Evolutionary conservation across 169 alveolate species (phyloP).

Genomic region (Cryptosporidium meleagridis): DNA sequence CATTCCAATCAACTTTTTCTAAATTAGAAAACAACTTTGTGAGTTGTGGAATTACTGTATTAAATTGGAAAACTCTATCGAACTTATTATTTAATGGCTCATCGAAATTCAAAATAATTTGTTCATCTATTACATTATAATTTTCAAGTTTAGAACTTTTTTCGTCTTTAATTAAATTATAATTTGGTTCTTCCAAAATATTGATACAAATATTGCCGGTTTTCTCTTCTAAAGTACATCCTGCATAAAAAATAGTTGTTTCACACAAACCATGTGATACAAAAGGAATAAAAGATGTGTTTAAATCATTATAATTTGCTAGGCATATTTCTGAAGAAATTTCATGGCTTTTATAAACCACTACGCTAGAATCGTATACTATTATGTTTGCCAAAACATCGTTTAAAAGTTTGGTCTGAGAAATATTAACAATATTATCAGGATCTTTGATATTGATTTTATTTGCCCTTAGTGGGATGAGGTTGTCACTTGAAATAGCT

Average conservation of each 20-base stretch:
- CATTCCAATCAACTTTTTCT: conserved; percentile 6
- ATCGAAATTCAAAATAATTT: neutral
- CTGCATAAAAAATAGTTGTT: conserved; percentile 8
- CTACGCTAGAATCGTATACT: neutral
- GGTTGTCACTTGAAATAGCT: conserved; percentile 11
- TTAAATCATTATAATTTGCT: neutral
- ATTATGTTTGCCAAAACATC: neutral
- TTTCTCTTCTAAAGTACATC: neutral
- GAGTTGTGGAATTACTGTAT: neutral
- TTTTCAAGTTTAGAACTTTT: neutral
- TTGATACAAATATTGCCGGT: neutral
- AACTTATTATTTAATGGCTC: neutral
- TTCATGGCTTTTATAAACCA: neutral
- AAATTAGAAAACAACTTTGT: conserved; percentile 6
- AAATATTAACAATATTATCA: conserved; percentile 4
- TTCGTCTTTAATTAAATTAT: neutral
- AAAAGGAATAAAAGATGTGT: conserved; percentile 16
- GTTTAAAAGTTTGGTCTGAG: neutral
- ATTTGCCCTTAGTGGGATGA: conserved; percentile 1
- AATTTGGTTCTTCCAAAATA: conserved; percentile 16
- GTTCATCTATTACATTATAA: neutral
- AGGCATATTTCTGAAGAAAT: neutral
- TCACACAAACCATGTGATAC: neutral
- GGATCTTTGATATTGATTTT: neutral
- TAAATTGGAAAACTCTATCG: neutral